A percentile compares a stretch with the other conserved stretches of the same genome.
These are phyloP conservation scores for Chlamydomonas incerta DNA, from an alignment of 139 green algal genomes.

Conservation along the genomic window DNA sequence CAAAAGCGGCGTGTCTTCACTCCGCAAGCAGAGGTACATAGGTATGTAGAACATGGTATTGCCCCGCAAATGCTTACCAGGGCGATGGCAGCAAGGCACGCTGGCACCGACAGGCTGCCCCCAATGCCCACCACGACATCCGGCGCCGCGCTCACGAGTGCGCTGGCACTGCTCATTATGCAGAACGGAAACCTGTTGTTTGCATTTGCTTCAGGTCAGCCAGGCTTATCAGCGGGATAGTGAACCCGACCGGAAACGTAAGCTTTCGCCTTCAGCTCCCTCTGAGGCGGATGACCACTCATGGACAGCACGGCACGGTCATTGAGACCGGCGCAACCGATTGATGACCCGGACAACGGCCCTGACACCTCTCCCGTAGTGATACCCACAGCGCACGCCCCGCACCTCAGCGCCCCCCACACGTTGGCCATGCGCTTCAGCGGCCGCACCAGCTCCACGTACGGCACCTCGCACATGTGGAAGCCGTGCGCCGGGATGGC, in stretches of 20 bases:
- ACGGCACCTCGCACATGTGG: neutral
- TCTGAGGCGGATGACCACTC: too few relatives aligned
- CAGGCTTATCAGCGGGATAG: too few relatives aligned
- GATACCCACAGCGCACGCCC: neutral
- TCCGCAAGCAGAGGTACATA: too few relatives aligned
- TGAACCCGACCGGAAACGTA: too few relatives aligned
- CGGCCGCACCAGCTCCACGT: neutral
- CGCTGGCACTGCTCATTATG: neutral
- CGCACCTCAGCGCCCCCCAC: neutral
- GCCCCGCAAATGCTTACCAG: slow-evolving; percentile 28
- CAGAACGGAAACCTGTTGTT: slow-evolving; percentile 22
- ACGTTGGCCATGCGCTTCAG: neutral
- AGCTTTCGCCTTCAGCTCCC: too few relatives aligned
- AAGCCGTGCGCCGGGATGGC: slow-evolving; percentile 5
- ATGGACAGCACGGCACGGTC: too few relatives aligned
- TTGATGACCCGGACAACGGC: too few relatives aligned
- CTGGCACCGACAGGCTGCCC: neutral
- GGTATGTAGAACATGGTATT: too few relatives aligned
- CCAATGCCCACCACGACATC: slow-evolving; percentile 24
- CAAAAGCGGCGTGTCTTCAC: too few relatives aligned
- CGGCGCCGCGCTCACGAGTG: neutral
- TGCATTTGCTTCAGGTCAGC: too few relatives aligned
- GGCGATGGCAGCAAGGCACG: neutral
- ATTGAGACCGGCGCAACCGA: too few relatives aligned
- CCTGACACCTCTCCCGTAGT: too few relatives aligned